Evolutionary conservation across 768 basidiomycete genomes (phyloP).

Genomic region (Tylopilus vinaceipallidus): DNA sequence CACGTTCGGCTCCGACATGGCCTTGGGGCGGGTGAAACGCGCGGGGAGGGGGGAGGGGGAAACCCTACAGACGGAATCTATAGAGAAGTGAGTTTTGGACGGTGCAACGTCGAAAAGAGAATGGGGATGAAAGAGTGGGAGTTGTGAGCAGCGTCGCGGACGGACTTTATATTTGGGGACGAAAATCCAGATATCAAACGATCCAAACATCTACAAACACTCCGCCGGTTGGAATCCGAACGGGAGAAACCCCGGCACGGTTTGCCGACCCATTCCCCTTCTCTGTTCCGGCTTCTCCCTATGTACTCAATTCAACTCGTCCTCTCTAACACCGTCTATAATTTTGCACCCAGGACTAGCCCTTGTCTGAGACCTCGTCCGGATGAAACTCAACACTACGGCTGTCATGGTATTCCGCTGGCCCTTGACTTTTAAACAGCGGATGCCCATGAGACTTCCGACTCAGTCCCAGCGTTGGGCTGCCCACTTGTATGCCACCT

Average conservation of each 20-base stretch:
- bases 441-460: no score
- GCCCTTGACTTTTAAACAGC: not conserved
- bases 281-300: constrained; percentile 25
- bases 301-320: not conserved
- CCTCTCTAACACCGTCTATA: constrained; percentile 14
- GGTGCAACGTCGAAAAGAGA: constrained; percentile 7
- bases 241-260: constrained; percentile 24
- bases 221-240: constrained; percentile 26
- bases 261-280: constrained; percentile 7
- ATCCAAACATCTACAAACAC: constrained; percentile 28
- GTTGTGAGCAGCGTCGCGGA: constrained; percentile 24
- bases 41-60: constrained; percentile 2
- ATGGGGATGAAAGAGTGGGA: constrained; percentile 32
- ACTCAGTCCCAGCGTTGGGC: not conserved
- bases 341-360: not conserved
- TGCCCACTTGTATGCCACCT: not conserved
- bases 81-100: constrained; percentile 18
- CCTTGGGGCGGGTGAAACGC: not conserved
- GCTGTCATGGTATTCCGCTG: not conserved
- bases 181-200: constrained; percentile 29
- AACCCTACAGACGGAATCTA: constrained; percentile 32
- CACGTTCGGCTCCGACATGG: constrained; percentile 41
- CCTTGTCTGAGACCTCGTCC: no score
- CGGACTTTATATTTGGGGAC: constrained; percentile 35
- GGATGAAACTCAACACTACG: not conserved